These are phyloP conservation scores for Fraxinus floribunda DNA, from an alignment of 305 asterid genomes.

Conservation along the genomic window DNA sequence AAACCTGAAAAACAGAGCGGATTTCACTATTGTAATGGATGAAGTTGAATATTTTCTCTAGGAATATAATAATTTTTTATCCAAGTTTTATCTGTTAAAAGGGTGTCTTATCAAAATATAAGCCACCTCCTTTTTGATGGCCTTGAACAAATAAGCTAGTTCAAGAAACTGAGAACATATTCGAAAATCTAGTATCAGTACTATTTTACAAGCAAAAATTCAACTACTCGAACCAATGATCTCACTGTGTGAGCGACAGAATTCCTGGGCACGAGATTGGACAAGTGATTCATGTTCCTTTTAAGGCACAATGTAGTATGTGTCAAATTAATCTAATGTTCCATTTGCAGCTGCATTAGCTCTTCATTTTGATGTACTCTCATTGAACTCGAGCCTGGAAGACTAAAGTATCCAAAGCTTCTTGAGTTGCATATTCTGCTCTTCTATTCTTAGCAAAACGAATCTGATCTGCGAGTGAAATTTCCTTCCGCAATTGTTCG, in stretches of 20 bases:
- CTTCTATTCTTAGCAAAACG: slow-evolving; percentile 64
- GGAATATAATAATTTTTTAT: background rate
- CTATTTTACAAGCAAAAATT: background rate
- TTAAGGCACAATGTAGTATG: background rate
- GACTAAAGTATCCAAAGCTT: slow-evolving; percentile 19
- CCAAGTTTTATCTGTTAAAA: background rate
- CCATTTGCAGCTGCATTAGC: background rate
- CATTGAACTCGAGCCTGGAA: background rate
- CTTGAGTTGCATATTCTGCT: slow-evolving; percentile 36
- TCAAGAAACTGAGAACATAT: background rate
- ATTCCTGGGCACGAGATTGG: background rate
- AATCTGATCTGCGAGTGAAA: slow-evolving; percentile 79
- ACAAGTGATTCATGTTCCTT: background rate
- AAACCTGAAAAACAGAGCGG: background rate
- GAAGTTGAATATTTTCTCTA: background rate
- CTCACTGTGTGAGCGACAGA: background rate
- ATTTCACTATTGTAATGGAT: background rate
- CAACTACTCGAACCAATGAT: background rate
- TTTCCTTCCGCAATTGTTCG: slow-evolving; percentile 37
- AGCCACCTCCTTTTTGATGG: background rate
- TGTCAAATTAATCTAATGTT: background rate
- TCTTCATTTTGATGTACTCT: background rate
- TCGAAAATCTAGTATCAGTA: background rate
- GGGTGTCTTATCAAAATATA: background rate
- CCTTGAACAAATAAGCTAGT: background rate